A percentile compares a stretch with the other conserved stretches of the same genome.
Evolutionary conservation across 148 eudicot genomes (phyloP).

Genomic region (Arctostaphylos glauca): DNA sequence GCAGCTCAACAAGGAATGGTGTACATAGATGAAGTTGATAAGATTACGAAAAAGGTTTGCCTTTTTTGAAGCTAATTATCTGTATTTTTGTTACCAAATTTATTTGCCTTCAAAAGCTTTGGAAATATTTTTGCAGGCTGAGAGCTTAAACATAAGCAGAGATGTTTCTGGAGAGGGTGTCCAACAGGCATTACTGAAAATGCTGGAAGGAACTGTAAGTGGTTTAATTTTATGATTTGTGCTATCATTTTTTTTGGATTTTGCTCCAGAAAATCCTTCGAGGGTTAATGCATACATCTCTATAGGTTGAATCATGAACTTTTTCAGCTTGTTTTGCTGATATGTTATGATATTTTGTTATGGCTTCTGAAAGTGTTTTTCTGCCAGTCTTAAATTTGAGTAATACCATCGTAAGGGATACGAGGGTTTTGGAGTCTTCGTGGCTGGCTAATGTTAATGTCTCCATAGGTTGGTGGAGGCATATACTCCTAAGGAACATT

Average conservation of each 20-base stretch:
- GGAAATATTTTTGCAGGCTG: conserved; percentile 49
- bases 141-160: conserved; percentile 74
- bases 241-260: background rate
- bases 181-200: conserved; percentile 90
- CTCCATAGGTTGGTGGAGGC: background rate
- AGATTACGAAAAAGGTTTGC: conserved; percentile 82
- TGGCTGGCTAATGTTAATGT: background rate
- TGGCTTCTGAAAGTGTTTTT: background rate
- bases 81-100: background rate
- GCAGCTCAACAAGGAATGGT: conserved; percentile 96
- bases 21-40: conserved; percentile 93
- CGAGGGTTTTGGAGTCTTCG: background rate
- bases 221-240: background rate
- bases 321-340: background rate
- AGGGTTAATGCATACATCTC: background rate
- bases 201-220: conserved; percentile 98
- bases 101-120: background rate
- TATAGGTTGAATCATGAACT: conserved; percentile 5
- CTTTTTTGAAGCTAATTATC: background rate
- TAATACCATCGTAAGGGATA: background rate
- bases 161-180: conserved; percentile 98
- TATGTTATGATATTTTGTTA: background rate
- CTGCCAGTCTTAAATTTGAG: background rate
- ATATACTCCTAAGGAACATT: background rate
- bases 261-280: background rate